These are phyloP conservation scores for Lagerstroemia speciosa DNA, from an alignment of 345 rosid species.

Conservation along the genomic window DNA sequence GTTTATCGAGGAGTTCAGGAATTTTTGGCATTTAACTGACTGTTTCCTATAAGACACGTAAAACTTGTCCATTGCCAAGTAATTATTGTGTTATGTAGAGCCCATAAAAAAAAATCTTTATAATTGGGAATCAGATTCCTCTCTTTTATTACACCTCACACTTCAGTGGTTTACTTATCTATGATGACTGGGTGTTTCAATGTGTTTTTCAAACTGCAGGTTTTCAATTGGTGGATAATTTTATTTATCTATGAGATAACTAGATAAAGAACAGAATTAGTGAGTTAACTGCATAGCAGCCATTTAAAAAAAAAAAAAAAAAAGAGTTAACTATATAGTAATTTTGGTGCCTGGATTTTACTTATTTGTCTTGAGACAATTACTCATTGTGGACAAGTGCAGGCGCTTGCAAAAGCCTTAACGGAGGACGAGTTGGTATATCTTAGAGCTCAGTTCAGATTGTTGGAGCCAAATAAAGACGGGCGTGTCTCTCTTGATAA, in stretches of 20 bases:
- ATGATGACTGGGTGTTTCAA: not conserved
- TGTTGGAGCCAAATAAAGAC: slow-evolving; percentile 64
- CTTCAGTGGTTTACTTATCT: not conserved
- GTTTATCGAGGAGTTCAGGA: not conserved
- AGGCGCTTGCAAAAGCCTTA: slow-evolving; percentile 92
- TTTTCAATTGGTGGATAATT: not conserved
- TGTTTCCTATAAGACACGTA: not conserved
- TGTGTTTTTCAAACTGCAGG: not conserved
- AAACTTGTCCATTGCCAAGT: not conserved
- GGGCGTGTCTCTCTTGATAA: slow-evolving; percentile 61
- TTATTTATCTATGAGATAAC: not conserved
- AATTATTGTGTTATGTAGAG: not conserved
- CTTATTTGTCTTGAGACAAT: not conserved
- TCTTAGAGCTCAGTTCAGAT: slow-evolving; percentile 67
- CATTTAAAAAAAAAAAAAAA: too few species aligned
- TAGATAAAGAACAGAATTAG: not conserved
- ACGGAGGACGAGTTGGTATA: slow-evolving; percentile 69
- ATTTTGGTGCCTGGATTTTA: not conserved
- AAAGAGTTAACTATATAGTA: not conserved
- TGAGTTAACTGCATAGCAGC: not conserved
- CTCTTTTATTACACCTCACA: not conserved
- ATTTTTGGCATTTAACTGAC: not conserved
- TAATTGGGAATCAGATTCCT: not conserved
- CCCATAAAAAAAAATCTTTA: not conserved
- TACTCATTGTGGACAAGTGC: slow-evolving; percentile 6